These are phyloP conservation scores for Puccinellia tenuiflora DNA, from an alignment of 176 grass and related monocot species.

Conservation along the genomic window DNA sequence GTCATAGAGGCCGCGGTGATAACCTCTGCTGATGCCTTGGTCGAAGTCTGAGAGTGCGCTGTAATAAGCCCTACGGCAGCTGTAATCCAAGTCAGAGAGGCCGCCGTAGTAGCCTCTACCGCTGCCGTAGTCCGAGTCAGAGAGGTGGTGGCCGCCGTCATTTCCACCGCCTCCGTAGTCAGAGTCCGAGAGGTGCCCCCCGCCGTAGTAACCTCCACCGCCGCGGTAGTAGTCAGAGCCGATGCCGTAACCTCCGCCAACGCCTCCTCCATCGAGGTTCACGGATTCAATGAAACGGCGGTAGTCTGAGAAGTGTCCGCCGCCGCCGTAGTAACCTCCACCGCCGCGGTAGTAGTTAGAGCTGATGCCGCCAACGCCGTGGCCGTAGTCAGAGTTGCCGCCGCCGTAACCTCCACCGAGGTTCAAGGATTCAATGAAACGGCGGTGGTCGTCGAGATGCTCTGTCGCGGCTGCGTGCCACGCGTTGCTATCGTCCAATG, in stretches of 20 bases:
- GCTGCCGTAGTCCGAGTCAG: background rate
- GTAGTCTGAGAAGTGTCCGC: no score
- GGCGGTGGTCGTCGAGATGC: background rate
- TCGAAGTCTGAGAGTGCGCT: background rate
- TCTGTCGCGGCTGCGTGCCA: background rate
- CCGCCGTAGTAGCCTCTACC: background rate
- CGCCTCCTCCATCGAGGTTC: background rate
- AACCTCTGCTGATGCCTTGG: background rate
- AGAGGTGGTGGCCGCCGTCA: background rate
- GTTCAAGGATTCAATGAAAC: background rate
- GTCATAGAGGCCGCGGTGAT: background rate
- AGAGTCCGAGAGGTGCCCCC: background rate
- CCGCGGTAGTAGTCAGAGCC: background rate
- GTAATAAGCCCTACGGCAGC: background rate
- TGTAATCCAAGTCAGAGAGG: background rate
- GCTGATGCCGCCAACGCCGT: background rate
- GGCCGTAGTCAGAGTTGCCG: background rate
- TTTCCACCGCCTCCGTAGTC: background rate
- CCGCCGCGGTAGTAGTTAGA: background rate
- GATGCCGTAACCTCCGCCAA: no score
- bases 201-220: background rate
- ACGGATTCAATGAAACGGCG: background rate
- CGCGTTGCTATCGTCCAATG: background rate
- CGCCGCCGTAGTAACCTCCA: background rate
- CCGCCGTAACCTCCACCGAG: background rate